Percentiles rank a stretch among this genome's conserved stretches.
Conservation (phyloP, 352 stramenopile genomes). For the Phytophthora europaea region DNA sequence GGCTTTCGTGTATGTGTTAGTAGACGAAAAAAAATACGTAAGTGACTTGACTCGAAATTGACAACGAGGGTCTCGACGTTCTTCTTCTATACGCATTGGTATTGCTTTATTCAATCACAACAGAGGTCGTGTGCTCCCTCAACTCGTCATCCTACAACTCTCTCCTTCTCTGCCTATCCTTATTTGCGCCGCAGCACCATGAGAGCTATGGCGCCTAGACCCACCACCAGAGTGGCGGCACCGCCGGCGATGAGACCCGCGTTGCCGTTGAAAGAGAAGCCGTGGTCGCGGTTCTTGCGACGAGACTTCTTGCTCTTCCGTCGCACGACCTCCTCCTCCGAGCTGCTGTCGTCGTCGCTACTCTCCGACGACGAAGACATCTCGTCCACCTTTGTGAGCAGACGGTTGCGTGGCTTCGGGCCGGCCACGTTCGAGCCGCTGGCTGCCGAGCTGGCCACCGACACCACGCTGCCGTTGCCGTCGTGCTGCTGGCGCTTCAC, state of each 20-base stretch:
- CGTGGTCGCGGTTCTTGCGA: constrained; percentile 51
- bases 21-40: constrained; percentile 11
- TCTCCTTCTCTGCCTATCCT: constrained; percentile 6
- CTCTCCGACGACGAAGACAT: constrained; percentile 60
- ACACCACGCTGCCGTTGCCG: constrained; percentile 49
- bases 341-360: constrained; percentile 46
- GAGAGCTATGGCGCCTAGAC: constrained; percentile 59
- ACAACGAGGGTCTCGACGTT: constrained; percentile 6
- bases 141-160: constrained; percentile 24
- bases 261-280: constrained; percentile 31
- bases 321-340: constrained; percentile 54
- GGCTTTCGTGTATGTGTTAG: constrained; percentile 6
- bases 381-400: constrained; percentile 88
- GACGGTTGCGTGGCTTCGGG: constrained; percentile 49
- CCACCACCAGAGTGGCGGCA: constrained; percentile 53
- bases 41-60: constrained; percentile 10
- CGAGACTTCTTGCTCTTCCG: constrained; percentile 58
- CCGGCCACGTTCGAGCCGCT: constrained; percentile 32
- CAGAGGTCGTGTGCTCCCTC: constrained; percentile 1
- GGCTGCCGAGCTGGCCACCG: constrained; percentile 40
- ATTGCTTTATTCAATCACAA: constrained; percentile 41
- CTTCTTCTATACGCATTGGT: constrained; percentile 31
- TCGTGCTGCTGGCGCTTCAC: constrained; percentile 55
- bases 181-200: constrained; percentile 79
- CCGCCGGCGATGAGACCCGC: constrained; percentile 45